A percentile compares a stretch with the other conserved stretches of the same genome.
These are phyloP conservation scores for Clathrospora elynae DNA, from an alignment of 2,329 filamentous ascomycete species.

Conservation along the genomic window DNA sequence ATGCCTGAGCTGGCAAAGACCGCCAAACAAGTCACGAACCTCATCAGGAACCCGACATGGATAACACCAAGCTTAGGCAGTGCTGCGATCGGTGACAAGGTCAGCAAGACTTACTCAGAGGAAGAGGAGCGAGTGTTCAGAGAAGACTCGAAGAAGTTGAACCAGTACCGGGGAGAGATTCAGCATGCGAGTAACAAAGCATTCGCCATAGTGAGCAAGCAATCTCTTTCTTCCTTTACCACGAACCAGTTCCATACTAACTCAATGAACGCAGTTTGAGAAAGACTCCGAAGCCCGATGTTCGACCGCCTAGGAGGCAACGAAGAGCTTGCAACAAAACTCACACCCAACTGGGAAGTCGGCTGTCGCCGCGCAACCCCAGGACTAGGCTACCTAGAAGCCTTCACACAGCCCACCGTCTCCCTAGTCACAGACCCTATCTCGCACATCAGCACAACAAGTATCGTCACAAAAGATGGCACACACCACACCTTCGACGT, in stretches of 20 bases:
- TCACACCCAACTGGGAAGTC: constrained; percentile 33
- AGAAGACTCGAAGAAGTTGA: too few species aligned
- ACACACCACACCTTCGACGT: too few species aligned
- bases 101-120: too few species aligned
- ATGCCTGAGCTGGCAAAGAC: constrained; percentile 28
- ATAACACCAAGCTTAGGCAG: constrained; percentile 26
- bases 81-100: constrained; percentile 30
- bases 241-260: too few species aligned
- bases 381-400: constrained; percentile 56
- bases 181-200: too few species aligned
- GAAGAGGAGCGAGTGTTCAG: too few species aligned
- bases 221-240: too few species aligned
- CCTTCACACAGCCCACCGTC: constrained; percentile 54
- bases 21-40: constrained; percentile 26
- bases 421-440: background rate
- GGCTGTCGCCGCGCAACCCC: constrained; percentile 50
- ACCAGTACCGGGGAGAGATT: too few species aligned
- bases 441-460: background rate
- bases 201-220: too few species aligned
- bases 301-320: constrained; percentile 25
- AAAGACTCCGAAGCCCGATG: constrained; percentile 25
- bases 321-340: constrained; percentile 20
- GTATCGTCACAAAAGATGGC: constrained; percentile 2
- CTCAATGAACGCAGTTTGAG: too few species aligned
- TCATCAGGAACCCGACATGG: constrained; percentile 27